These are phyloP conservation scores for Ceratocystiopsis sp. DNA, from an alignment of 2,329 filamentous ascomycete genomes.

Conservation along the genomic window DNA sequence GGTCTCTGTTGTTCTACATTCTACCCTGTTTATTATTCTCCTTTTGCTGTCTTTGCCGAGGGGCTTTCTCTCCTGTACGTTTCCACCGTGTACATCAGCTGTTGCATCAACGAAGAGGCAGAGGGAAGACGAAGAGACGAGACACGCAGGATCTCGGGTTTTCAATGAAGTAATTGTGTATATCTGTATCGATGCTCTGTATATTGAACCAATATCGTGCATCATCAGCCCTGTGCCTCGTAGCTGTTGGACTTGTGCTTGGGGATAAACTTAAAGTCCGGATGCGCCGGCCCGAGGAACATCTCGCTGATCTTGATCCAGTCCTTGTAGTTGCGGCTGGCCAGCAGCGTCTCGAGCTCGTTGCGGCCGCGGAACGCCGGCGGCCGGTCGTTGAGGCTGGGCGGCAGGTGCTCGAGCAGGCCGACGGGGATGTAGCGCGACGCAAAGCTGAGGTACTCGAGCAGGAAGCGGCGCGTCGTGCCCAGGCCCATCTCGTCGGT, in stretches of 20 bases:
- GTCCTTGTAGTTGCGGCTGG: slow-evolving; percentile 82
- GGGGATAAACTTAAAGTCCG: slow-evolving; percentile 83
- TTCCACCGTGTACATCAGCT: slow-evolving; percentile 9
- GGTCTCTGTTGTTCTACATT: background rate
- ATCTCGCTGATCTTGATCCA: slow-evolving; percentile 99
- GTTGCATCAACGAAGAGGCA: background rate
- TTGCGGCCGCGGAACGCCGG: slow-evolving; percentile 70
- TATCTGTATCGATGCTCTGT: too few species aligned
- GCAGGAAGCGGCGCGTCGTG: slow-evolving; percentile 75
- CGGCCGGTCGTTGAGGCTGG: slow-evolving; percentile 74
- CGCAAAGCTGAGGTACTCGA: slow-evolving; percentile 91
- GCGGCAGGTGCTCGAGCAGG: slow-evolving; percentile 73
- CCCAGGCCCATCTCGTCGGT: slow-evolving; percentile 88
- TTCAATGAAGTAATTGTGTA: too few species aligned
- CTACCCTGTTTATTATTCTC: background rate
- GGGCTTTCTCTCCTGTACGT: slow-evolving; percentile 4
- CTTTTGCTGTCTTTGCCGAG: background rate
- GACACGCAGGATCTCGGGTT: too few species aligned
- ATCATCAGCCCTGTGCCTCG: slow-evolving; percentile 27
- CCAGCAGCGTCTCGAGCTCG: slow-evolving; percentile 85
- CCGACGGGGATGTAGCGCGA: slow-evolving; percentile 85
- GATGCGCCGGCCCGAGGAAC: slow-evolving; percentile 84
- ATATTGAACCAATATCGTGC: background rate
- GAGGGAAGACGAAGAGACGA: background rate
- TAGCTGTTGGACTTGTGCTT: slow-evolving; percentile 96